Percentiles rank a stretch among this genome's conserved stretches.
Evolutionary conservation across 2,329 filamentous ascomycete species (phyloP).

Genomic region (Shiraia sp.): DNA sequence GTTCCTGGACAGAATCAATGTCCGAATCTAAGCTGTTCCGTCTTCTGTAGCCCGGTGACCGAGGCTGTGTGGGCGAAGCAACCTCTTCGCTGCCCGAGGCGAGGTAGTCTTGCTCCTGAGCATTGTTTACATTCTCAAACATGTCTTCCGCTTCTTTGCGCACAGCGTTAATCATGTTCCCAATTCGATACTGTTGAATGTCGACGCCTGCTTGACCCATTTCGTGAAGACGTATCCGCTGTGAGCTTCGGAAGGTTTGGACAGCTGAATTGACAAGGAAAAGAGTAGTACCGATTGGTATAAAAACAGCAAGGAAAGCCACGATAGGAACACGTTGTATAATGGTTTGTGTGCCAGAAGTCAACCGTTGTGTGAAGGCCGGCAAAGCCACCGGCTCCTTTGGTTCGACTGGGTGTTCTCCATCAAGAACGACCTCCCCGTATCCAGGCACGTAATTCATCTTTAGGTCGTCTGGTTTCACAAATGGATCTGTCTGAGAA

Average conservation of each 20-base stretch:
- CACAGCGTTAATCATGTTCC: slow-evolving; percentile 70
- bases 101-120: slow-evolving; percentile 73
- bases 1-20: slow-evolving; percentile 33
- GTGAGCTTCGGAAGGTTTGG: slow-evolving; percentile 74
- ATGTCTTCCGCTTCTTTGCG: slow-evolving; percentile 76
- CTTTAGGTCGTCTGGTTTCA: slow-evolving; percentile 66
- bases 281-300: slow-evolving; percentile 71
- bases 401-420: slow-evolving; percentile 61
- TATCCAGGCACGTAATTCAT: slow-evolving; percentile 76
- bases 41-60: slow-evolving; percentile 11
- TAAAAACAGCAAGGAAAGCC: slow-evolving; percentile 67
- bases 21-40: slow-evolving; percentile 22
- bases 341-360: slow-evolving; percentile 41
- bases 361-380: slow-evolving; percentile 42
- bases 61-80: slow-evolving; percentile 29
- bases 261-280: slow-evolving; percentile 77
- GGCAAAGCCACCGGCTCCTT: slow-evolving; percentile 43
- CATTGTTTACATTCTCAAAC: slow-evolving; percentile 72
- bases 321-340: slow-evolving; percentile 65
- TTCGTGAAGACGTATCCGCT: slow-evolving; percentile 77
- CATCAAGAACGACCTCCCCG: slow-evolving; percentile 75
- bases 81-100: slow-evolving; percentile 56
- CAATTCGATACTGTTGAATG: slow-evolving; percentile 72
- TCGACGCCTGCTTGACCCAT: slow-evolving; percentile 69
- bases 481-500: slow-evolving; percentile 75